Conservation (phyloP, 176 grass and related monocot genomes). For the Hyparrhenia diplandra region DNA sequence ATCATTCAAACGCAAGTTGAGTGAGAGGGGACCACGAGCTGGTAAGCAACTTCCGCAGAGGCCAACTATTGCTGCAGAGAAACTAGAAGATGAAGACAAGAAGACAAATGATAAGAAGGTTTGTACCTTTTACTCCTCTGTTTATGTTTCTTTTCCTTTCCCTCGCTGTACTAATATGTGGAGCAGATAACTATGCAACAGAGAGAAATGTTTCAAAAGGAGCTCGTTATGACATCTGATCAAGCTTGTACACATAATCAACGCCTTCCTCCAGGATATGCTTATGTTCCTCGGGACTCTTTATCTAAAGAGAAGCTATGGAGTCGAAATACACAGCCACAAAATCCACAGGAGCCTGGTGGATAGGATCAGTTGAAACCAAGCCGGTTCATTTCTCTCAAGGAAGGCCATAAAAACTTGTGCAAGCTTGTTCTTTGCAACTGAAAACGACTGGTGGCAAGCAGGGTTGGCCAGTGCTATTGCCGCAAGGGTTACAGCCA, state of each 20-base stretch:
- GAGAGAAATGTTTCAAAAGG: slow-evolving; percentile 71
- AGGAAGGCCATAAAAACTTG: slow-evolving; percentile 5
- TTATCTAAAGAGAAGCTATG: slow-evolving; percentile 79
- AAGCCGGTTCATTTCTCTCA: slow-evolving; percentile 32
- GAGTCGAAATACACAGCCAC: slow-evolving; percentile 39
- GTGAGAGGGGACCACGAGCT: slow-evolving; percentile 62
- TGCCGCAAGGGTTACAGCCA: slow-evolving; percentile 29
- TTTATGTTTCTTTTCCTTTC: slow-evolving; percentile 14
- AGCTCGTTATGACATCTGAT: slow-evolving; percentile 89
- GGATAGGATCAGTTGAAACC: slow-evolving; percentile 54
- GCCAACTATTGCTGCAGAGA: slow-evolving; percentile 38
- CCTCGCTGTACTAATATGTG: slow-evolving; percentile 17
- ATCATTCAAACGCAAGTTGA: slow-evolving; percentile 76
- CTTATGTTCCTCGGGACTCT: slow-evolving; percentile 84
- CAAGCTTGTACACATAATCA: slow-evolving; percentile 91
- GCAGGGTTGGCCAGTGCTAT: slow-evolving; percentile 10
- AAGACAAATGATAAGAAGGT: slow-evolving; percentile 70
- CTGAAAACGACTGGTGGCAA: slow-evolving; percentile 5
- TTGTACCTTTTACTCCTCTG: slow-evolving; percentile 16
- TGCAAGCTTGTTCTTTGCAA: slow-evolving; percentile 27
- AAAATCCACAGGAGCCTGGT: slow-evolving; percentile 71
- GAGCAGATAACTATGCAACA: slow-evolving; percentile 42
- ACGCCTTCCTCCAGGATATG: slow-evolving; percentile 85
- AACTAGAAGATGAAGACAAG: slow-evolving; percentile 59
- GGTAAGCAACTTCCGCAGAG: slow-evolving; percentile 76